phyloP scores from a whole-genome alignment of 768 basidiomycete species.

The Neoboletus brunneissimus region DNA sequence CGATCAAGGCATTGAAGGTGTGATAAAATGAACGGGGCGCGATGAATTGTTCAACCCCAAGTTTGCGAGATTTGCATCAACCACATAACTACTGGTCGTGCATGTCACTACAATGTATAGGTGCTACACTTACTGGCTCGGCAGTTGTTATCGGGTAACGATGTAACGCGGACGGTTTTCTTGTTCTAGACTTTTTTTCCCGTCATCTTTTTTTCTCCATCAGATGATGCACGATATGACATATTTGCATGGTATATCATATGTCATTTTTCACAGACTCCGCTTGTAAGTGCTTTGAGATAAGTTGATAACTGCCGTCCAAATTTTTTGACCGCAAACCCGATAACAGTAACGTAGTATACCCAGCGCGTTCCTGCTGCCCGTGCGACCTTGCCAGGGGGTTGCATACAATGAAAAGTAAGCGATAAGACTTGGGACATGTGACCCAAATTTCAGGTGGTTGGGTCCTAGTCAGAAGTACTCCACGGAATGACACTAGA shows the following conservation, averaged over 20 bases:
- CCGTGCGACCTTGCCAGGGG: not conserved
- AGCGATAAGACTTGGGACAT: too few relatives aligned
- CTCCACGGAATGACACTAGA: not conserved
- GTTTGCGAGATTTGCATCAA: not conserved
- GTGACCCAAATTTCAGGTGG: too few relatives aligned
- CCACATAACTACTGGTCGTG: not conserved
- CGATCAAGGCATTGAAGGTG: slow-evolving; percentile 78
- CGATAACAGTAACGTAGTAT: not conserved
- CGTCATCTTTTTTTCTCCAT: not conserved
- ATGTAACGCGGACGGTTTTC: not conserved
- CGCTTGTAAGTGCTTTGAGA: not conserved
- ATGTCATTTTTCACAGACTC: not conserved
- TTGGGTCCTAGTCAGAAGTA: too few relatives aligned
- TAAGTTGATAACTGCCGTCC: too few relatives aligned
- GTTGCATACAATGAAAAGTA: not conserved
- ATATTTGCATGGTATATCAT: not conserved
- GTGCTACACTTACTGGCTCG: not conserved
- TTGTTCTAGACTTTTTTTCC: not conserved
- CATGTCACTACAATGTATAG: not conserved
- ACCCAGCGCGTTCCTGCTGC: not conserved
- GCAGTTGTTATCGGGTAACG: not conserved
- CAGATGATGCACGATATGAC: not conserved
- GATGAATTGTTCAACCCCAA: not conserved
- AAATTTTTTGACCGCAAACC: not conserved
- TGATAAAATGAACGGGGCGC: slow-evolving; percentile 32